Conservation (phyloP, 2,329 filamentous ascomycete genomes). For the Fusarium chaquense region DNA sequence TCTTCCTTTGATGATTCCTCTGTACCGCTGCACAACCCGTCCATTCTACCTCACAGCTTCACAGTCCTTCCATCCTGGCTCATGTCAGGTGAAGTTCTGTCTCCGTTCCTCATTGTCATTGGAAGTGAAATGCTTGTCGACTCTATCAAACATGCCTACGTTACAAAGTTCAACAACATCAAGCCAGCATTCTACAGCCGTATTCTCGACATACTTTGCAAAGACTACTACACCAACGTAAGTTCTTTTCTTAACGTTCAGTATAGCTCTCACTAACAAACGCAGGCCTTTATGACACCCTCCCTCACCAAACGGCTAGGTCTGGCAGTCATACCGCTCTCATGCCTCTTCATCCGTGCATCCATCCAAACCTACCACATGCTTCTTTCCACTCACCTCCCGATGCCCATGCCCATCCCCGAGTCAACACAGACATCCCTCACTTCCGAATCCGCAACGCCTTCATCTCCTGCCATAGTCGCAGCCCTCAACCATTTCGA, state of each 20-base stretch:
- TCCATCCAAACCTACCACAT: slow-evolving; percentile 97
- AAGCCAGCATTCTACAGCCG: slow-evolving; percentile 89
- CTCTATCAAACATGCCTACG: slow-evolving; percentile 96
- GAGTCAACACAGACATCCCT: slow-evolving; percentile 75
- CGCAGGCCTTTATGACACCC: slow-evolving; percentile 86
- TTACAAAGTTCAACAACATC: slow-evolving; percentile 98
- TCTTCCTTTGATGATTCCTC: slow-evolving; percentile 62
- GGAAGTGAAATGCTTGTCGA: slow-evolving; percentile 98
- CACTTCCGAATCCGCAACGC: slow-evolving; percentile 70
- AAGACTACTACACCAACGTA: slow-evolving; percentile 97
- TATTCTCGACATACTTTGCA: slow-evolving; percentile 92
- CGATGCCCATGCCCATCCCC: slow-evolving; percentile 75
- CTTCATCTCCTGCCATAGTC: slow-evolving; percentile 78
- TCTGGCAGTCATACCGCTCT: slow-evolving; percentile 89
- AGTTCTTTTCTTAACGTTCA: slow-evolving; percentile 46
- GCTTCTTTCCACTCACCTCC: slow-evolving; percentile 90
- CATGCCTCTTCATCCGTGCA: slow-evolving; percentile 94
- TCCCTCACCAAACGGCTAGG: slow-evolving; percentile 91
- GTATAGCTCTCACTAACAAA: slow-evolving; percentile 18
- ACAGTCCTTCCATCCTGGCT: slow-evolving; percentile 86
- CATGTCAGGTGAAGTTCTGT: slow-evolving; percentile 84
- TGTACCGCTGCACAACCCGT: slow-evolving; percentile 73
- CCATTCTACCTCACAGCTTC: slow-evolving; percentile 90
- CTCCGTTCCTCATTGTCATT: slow-evolving; percentile 92
- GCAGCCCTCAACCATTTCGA: slow-evolving; percentile 85